Conservation (phyloP, 2,329 filamentous ascomycete species). For the Botrytis byssoidea region DNA sequence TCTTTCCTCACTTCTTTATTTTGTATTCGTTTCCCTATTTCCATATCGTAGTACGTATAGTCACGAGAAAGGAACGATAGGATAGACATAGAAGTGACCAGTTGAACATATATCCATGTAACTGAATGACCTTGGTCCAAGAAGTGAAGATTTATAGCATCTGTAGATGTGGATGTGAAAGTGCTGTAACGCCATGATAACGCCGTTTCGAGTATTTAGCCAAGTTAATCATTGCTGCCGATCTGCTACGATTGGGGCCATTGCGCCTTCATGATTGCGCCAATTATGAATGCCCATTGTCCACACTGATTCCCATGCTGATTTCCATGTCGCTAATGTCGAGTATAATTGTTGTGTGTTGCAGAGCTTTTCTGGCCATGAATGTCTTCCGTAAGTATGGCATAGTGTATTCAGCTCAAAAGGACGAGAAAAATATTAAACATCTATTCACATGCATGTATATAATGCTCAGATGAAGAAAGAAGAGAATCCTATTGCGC, state of each 20-base stretch:
- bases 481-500: slow-evolving; percentile 4
- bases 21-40: not conserved
- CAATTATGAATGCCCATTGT: not conserved
- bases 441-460: not conserved
- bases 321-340: not conserved
- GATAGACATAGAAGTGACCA: not conserved
- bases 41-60: not conserved
- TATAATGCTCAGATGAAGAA: slow-evolving; percentile 5
- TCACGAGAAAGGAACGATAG: not conserved
- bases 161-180: not conserved
- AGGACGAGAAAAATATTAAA: not conserved
- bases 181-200: not conserved
- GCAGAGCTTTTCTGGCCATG: not conserved
- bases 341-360: not conserved
- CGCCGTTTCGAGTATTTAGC: not conserved
- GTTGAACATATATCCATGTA: not conserved
- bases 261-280: not conserved
- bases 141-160: not conserved
- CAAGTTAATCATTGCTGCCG: not conserved
- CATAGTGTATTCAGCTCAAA: not conserved
- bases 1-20: not conserved
- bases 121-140: not conserved
- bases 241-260: not conserved
- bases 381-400: not conserved
- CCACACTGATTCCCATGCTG: not conserved